Conservation (phyloP, 495 filamentous ascomycete species). For the Penicillium steckii region DNA sequence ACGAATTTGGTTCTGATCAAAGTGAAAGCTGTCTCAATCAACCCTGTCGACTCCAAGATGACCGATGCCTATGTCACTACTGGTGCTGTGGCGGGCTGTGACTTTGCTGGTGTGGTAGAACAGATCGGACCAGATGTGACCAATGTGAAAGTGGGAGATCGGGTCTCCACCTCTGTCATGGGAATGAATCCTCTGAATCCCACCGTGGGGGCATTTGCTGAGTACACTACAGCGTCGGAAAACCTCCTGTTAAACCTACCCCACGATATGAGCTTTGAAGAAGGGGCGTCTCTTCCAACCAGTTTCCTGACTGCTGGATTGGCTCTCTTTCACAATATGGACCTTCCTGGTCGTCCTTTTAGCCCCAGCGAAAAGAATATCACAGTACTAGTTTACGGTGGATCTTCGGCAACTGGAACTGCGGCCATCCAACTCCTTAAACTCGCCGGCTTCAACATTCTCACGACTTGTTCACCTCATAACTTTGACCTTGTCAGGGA, state of each 20-base stretch:
- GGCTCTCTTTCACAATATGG: neutral
- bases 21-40: neutral
- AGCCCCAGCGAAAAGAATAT: neutral
- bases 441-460: slow-evolving; percentile 33
- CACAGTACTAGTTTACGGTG: neutral
- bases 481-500: slow-evolving; percentile 45
- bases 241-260: neutral
- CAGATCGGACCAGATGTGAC: neutral
- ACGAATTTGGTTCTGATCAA: neutral
- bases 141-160: neutral
- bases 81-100: neutral
- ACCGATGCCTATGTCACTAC: neutral
- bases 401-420: neutral
- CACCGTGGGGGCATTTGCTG: neutral
- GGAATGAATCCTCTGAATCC: neutral
- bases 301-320: neutral
- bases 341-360: too few species aligned
- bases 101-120: neutral
- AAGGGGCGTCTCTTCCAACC: neutral
- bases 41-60: neutral
- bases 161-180: neutral
- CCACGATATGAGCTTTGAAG: neutral
- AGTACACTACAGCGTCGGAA: neutral
- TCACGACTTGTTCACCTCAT: slow-evolving; percentile 48
- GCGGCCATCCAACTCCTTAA: neutral